phyloP scores from a whole-genome alignment of 1,284 basidiomycete species.

The Pascua guehoae region DNA sequence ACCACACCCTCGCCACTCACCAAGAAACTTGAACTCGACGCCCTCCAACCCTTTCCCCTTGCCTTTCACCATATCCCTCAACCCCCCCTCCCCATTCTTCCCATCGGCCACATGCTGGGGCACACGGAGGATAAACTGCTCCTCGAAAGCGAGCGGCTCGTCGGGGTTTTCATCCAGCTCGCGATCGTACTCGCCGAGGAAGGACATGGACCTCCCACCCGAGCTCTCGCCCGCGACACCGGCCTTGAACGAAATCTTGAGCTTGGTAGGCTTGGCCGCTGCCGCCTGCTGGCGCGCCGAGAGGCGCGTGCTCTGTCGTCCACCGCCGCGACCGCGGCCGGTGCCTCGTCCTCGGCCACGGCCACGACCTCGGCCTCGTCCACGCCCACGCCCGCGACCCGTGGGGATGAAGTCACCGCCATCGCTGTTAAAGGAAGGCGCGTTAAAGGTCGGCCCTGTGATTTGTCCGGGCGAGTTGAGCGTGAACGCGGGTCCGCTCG shows the following conservation, averaged over 20 bases:
- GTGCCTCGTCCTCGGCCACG: conserved; percentile 13
- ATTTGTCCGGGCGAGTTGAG: conserved; percentile 2
- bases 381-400: conserved; percentile 6
- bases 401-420: neutral
- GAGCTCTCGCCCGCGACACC: conserved; percentile 17
- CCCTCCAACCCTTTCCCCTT: conserved; percentile 73
- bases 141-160: conserved; percentile 80
- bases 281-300: conserved; percentile 14
- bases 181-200: conserved; percentile 82
- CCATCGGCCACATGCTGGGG: conserved; percentile 60
- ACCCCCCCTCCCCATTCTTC: conserved; percentile 52
- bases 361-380: conserved; percentile 20
- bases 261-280: conserved; percentile 14
- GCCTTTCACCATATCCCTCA: conserved; percentile 74
- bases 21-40: conserved; percentile 98
- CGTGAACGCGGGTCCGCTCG: neutral
- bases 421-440: too few relatives aligned
- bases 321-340: conserved; percentile 7
- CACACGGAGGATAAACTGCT: conserved; percentile 92
- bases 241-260: conserved; percentile 42
- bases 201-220: conserved; percentile 57
- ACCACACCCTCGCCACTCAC: conserved; percentile 49
- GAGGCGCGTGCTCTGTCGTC: conserved; percentile 13
- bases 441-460: too few relatives aligned
- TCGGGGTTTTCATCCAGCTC: conserved; percentile 96